phyloP scores from a whole-genome alignment of 2,329 filamentous ascomycete species.

The Onygenales sp. region DNA sequence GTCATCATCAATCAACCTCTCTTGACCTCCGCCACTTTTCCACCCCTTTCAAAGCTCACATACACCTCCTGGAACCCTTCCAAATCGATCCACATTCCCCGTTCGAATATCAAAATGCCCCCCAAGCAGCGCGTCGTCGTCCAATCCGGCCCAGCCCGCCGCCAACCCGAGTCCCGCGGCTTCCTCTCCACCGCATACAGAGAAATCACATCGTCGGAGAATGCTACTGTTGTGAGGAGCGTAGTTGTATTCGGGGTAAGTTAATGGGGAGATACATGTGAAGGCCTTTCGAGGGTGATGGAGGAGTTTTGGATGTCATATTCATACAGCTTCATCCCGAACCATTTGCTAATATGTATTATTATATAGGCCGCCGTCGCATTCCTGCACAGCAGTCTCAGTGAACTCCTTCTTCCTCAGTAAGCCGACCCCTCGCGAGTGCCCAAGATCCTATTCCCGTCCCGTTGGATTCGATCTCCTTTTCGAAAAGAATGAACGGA shows the following conservation, averaged over 20 bases:
- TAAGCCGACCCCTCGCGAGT: conserved; percentile 21
- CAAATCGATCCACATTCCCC: background rate
- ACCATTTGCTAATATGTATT: conserved; percentile 3
- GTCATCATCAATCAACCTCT: background rate
- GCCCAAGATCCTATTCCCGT: background rate
- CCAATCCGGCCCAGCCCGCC: conserved; percentile 34
- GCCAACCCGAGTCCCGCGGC: conserved; percentile 39
- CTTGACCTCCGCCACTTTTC: background rate
- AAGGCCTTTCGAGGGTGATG: background rate
- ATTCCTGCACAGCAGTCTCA: conserved; percentile 58
- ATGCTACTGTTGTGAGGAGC: conserved; percentile 59
- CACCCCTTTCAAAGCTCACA: background rate
- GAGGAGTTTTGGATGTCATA: background rate
- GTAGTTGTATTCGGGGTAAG: conserved; percentile 60
- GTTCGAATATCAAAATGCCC: conserved; percentile 42
- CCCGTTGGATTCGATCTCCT: too few relatives aligned
- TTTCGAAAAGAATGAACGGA: too few relatives aligned
- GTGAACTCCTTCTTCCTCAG: conserved; percentile 58
- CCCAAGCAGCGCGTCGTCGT: conserved; percentile 51
- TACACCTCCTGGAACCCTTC: background rate
- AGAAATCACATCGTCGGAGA: conserved; percentile 56
- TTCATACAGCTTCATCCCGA: too few relatives aligned
- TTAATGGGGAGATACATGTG: background rate
- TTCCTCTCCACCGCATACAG: conserved; percentile 52
- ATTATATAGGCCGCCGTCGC: conserved; percentile 49